Evolutionary conservation across 2,329 filamentous ascomycete species (phyloP), one percentile per base, ranked within the genome.

Genomic region (Ceratocystis cacaofunesta): DNA sequence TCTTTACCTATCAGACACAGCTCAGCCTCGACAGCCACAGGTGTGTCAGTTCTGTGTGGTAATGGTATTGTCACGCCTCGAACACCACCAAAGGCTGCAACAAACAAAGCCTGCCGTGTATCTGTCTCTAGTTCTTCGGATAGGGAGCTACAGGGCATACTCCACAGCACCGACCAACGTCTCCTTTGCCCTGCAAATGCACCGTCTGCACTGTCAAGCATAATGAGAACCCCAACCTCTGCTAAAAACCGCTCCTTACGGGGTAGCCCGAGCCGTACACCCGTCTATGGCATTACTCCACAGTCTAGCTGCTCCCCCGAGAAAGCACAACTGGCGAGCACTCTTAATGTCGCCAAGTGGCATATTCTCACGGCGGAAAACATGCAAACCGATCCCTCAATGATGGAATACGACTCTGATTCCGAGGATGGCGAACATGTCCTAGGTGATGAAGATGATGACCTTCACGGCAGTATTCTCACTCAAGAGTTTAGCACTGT

Each of bases 141-240:
- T 68, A 75, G 77, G 10, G 80, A 80, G 1, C 71, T 84, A 30
- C 74, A 77, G 1, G 74, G 79, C 67, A 84, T 84, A 32, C 73
- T 84, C 41, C 75, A 75, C 55, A 79, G 76, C 43, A 84, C 81
- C 1, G 82, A 83, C 30, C 74, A 78, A 72, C 74, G 81, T 8
- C 74, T 84, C 15, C 74, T 65, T 15, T 41, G 43, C 5, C 60
- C 62, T 6, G 15, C 50, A 2, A 64, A 46, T n/a, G 32, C 61
- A 17, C 15, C 66, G 7, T 65, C 66, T 8, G 66, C 58, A 8
- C 55, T 67, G 3, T 62, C 57, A 7, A 62, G 48, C 36, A 65
- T 67, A 19, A 43, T 67, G 41, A 41, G 63, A 30, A 65, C 66
- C 5, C 61, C 63, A 1, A 67, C 66, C 25, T 63, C 61, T 2